Conservation (phyloP, 768 basidiomycete species). For the Phaeotremella skinneri region DNA sequence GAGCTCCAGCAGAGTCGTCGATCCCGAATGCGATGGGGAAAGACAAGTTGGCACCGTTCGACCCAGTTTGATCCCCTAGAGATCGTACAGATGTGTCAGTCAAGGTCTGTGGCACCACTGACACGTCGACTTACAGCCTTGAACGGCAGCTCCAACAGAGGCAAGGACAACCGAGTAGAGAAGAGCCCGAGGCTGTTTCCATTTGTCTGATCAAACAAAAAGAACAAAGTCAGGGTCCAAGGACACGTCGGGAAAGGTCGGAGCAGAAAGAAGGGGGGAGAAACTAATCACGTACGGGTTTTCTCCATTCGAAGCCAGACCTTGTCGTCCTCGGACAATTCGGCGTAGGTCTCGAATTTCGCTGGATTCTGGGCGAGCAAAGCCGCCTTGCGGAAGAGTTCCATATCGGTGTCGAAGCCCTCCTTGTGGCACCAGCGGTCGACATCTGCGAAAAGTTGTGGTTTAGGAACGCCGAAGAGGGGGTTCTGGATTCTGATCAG, state of each 20-base stretch:
- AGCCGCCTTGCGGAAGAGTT: conserved; percentile 43
- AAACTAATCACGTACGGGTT: conserved; percentile 30
- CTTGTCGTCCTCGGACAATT: conserved; percentile 46
- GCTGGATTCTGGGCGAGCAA: conserved; percentile 43
- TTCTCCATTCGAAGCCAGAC: conserved; percentile 37
- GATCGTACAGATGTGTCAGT: background rate
- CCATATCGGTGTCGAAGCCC: conserved; percentile 29
- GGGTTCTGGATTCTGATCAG: conserved; percentile 33
- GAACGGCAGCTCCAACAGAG: conserved; percentile 43
- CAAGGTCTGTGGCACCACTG: background rate
- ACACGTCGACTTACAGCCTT: conserved; percentile 21
- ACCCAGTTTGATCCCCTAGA: conserved; percentile 45
- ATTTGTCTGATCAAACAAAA: conserved; percentile 26
- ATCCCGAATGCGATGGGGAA: conserved; percentile 50
- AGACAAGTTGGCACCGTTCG: conserved; percentile 46
- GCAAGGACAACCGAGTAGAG: conserved; percentile 41
- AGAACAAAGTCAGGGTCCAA: background rate
- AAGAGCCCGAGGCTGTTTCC: conserved; percentile 45
- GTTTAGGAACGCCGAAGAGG: conserved; percentile 29
- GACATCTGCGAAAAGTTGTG: conserved; percentile 27
- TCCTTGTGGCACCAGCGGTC: conserved; percentile 31
- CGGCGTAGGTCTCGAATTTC: conserved; percentile 30
- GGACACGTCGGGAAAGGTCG: background rate
- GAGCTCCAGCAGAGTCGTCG: conserved; percentile 6
- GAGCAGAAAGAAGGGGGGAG: background rate